Base-by-base conservation (phyloP, 192 early-diverging fungal genomes). In the Umbelopsis isabellina region DNA sequence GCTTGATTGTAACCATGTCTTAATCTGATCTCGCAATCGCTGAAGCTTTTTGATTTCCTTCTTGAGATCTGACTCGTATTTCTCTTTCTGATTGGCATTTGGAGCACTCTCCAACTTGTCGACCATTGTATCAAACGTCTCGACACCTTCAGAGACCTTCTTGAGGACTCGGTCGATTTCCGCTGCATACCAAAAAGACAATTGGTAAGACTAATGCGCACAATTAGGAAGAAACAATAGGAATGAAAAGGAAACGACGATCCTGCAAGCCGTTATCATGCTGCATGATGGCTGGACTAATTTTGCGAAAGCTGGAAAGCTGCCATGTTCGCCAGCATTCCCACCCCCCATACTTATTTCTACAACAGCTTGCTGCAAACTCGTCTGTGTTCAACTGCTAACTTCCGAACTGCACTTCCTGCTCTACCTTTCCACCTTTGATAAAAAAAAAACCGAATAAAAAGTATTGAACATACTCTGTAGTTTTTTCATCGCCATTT, bases 41-140 rank as follows among this genome's bases (percentile, higher is more conserved):
- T 99, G 97, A 69, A 98, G 87, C 80, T 99, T 99, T 79, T 99
- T 99, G 82, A 99, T 99, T 83, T 99, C 96, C 81, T 96, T 97
- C 75, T 99, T 99, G 70, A 99, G 78, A 70, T 99, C 96, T 16
- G 84, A 85, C 73, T 99, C 97, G 70, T 93, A 91, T 79, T 99
- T 99, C 78, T 99, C 96, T 82, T 97, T 97, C 78, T 99, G 97
- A 50, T 93, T 90, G 18, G 83, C 70, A 77, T 91, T 95, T 16
- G 90, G 86, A 1, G 95, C 88, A 18, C 86, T 80, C 47, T 94
- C 81, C 41, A 99, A 87, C 76, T 99, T 98, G 46, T 94, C 91
- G 75, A 92, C 91, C 68, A 93, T 95, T 20, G 82, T 87, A 75
- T 97, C 94, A 85, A 99, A 98, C 11, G 91, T 87, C 74, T 97